Percentiles rank a stretch among this genome's conserved stretches.
These are phyloP conservation scores for Chaetomidium leptoderma DNA, from an alignment of 495 filamentous ascomycete species.

Conservation along the genomic window DNA sequence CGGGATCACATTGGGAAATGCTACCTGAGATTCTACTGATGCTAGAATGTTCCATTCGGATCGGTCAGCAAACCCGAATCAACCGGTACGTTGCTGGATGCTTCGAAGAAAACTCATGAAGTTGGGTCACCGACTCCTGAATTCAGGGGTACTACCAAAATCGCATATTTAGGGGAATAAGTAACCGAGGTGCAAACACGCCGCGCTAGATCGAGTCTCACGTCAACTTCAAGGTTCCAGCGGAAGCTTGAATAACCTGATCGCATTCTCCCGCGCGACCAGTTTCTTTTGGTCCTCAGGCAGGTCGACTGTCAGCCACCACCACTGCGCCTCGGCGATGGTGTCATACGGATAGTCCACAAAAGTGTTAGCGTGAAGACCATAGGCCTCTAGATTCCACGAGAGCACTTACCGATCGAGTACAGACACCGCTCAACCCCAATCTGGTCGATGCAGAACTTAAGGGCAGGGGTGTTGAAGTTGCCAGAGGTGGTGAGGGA, in stretches of 20 bases:
- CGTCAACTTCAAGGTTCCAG: conserved; percentile 15
- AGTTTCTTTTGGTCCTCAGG: conserved; percentile 43
- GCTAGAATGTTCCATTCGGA: too few species aligned
- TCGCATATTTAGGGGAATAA: too few species aligned
- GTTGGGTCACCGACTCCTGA: too few species aligned
- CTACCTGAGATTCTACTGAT: too few species aligned
- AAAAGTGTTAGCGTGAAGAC: too few species aligned
- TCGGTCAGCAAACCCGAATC: too few species aligned
- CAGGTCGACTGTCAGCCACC: conserved; percentile 48
- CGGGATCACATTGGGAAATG: too few species aligned
- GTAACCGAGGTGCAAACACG: too few species aligned
- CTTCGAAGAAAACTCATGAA: too few species aligned
- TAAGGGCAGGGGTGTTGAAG: conserved; percentile 54
- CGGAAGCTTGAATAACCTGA: conserved; percentile 50
- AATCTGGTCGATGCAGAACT: conserved; percentile 44
- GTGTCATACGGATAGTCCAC: conserved; percentile 41
- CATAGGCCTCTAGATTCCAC: too few species aligned
- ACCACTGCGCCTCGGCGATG: conserved; percentile 50
- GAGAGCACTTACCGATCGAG: conserved; percentile 37
- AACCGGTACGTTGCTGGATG: too few species aligned
- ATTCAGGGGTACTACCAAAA: too few species aligned
- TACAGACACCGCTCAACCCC: conserved; percentile 36
- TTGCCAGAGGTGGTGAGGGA: conserved; percentile 61
- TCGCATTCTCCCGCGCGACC: conserved; percentile 53
- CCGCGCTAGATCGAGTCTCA: neutral